Conservation (phyloP, 768 basidiomycete genomes). For the Naematelia aurantialba region DNA sequence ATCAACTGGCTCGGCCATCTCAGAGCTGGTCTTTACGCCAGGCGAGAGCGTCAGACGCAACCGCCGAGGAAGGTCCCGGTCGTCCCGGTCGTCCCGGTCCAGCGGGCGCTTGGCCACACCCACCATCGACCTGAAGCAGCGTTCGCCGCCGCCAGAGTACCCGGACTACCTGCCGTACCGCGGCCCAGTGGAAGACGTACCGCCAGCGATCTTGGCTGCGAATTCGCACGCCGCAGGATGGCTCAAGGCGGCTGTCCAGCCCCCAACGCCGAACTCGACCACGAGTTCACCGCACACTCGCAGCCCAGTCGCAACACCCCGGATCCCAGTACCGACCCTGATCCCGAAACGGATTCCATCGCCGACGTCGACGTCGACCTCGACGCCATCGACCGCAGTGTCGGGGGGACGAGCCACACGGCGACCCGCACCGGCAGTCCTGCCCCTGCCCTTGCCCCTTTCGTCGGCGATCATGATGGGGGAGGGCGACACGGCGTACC, state of each 20-base stretch:
- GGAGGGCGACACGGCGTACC: too few relatives aligned
- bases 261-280: neutral
- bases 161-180: constrained; percentile 30
- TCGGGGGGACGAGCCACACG: too few relatives aligned
- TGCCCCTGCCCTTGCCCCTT: too few relatives aligned
- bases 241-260: constrained; percentile 9
- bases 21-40: too few relatives aligned
- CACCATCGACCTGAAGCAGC: neutral
- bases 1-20: neutral
- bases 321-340: neutral
- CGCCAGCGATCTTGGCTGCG: constrained; percentile 10
- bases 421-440: too few relatives aligned
- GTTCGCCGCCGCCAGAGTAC: constrained; percentile 11
- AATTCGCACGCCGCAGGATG: constrained; percentile 11
- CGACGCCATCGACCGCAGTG: too few relatives aligned
- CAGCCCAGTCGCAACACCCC: neutral
- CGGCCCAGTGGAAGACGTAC: constrained; percentile 13
- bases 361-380: too few relatives aligned
- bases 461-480: too few relatives aligned
- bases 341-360: too few relatives aligned
- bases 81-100: constrained; percentile 4
- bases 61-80: too few relatives aligned
- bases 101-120: neutral
- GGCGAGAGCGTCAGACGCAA: too few relatives aligned
- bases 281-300: too few relatives aligned